Evolutionary conservation across 2,329 filamentous ascomycete species (phyloP), one percentile per base, ranked within the genome.

Genomic region (Seiridium cupressi): DNA sequence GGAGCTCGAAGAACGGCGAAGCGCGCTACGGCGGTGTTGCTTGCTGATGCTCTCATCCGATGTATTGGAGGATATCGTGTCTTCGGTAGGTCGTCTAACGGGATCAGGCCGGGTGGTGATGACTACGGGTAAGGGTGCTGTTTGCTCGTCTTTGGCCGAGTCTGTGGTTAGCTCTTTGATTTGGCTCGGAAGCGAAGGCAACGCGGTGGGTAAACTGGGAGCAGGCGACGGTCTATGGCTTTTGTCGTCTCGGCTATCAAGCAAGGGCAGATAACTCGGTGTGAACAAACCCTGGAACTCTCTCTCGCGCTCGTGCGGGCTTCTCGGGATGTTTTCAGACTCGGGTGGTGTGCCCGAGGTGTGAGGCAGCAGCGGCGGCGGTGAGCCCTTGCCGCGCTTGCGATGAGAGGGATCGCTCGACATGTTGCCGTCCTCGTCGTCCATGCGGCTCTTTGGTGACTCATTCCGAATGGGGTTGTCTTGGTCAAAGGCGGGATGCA

Each of bases 231-330:
- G 51, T 63, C 61, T 65, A 62, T 51, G 65, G 51, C 74, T 68
- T 63, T 62, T 65, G 62, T 51, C 66, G 53, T 75, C 69, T 51
- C 69, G 66, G 63, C 77, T 77, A 64, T 87, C 86, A 58, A 89
- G 80, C 59, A 89, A 76, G 49, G 86, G 85, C 59, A 89, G 79
- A 67, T 84, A 89, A 62, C 76, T 82, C 35, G 86, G 86, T 42
- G 82, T 88, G 68, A 89, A 89, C 61, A 89, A 73, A 62, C 86
- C 86, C 63, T 81, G 81, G 64, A 89, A 82, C 65, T 88, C 85
- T 68, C 76, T 75, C 65, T 88, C 84, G 61, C 83, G 81, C 61
- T 83, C 81, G 73, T 82, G 82, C 55, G 79, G 78, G 66, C 77
- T 79, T 64, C 75, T 68, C 55, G 75, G 74, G 64, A 69, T 62